Evolutionary conservation across 495 filamentous ascomycete genomes (phyloP).

Genomic region (Clohesyomyces aquaticus): DNA sequence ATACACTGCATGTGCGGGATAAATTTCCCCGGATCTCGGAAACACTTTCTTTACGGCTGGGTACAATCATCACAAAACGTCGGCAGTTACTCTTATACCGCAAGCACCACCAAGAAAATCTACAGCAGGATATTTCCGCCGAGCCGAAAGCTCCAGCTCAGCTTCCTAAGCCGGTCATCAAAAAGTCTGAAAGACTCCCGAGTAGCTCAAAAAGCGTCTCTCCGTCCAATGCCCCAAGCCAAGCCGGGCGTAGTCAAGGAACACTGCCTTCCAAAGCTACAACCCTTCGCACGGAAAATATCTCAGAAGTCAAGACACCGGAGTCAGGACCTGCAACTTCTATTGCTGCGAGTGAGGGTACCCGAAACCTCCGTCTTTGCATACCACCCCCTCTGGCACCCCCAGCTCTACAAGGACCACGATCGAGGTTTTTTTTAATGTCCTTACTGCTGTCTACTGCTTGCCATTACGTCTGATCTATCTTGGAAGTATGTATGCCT

Average conservation of each 20-base stretch:
- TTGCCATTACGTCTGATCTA: no score
- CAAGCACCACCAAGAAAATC: neutral
- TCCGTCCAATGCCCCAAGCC: neutral
- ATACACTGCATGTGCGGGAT: constrained; percentile 14
- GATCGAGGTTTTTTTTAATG: no score
- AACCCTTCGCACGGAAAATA: no score
- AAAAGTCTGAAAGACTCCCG: neutral
- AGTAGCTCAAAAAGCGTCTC: neutral
- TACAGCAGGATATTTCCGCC: neutral
- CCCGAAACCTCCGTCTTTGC: no score
- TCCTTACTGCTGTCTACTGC: no score
- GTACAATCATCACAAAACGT: constrained; percentile 13
- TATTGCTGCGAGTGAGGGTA: no score
- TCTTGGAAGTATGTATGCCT: constrained; percentile 14
- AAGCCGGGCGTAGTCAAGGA: constrained; percentile 1
- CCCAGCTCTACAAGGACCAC: no score
- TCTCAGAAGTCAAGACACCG: no score
- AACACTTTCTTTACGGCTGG: constrained; percentile 5
- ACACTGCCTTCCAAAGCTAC: no score
- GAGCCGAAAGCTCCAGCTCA: neutral
- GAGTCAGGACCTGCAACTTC: no score
- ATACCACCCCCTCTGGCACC: no score
- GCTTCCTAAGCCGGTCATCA: neutral
- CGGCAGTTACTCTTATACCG: constrained; percentile 13
- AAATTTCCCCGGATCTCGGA: constrained; percentile 9